Conservation (phyloP, 176 grass and related monocot species). For the Ananas comosus region DNA sequence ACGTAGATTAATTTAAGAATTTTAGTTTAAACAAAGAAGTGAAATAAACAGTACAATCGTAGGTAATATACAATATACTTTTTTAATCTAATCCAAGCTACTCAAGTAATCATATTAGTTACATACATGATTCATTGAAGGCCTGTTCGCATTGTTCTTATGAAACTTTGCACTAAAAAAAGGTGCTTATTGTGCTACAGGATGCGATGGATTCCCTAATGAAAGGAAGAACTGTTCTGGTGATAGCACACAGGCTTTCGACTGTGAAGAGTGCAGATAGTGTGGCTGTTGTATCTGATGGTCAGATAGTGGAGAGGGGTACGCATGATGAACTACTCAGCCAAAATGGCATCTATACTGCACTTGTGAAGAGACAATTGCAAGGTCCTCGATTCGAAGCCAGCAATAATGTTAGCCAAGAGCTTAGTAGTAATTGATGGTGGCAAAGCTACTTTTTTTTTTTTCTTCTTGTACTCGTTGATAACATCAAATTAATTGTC, state of each 20-base stretch:
- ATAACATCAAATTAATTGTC: too few species aligned
- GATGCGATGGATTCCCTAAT: constrained; percentile 99
- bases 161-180: neutral
- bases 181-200: constrained; percentile 24
- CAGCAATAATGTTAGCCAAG: neutral
- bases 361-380: constrained; percentile 93
- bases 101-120: too few species aligned
- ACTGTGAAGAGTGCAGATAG: constrained; percentile 83
- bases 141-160: neutral
- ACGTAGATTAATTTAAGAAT: too few species aligned
- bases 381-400: constrained; percentile 61
- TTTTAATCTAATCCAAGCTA: too few species aligned
- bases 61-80: too few species aligned
- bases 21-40: too few species aligned
- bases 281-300: constrained; percentile 84
- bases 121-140: too few species aligned
- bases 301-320: constrained; percentile 74
- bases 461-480: too few species aligned
- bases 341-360: constrained; percentile 78
- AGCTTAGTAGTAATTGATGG: neutral
- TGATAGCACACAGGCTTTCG: constrained; percentile 93
- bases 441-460: too few species aligned
- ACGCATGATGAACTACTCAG: constrained; percentile 71
- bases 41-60: too few species aligned
- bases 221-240: constrained; percentile 92